Conservation (phyloP, 2,329 filamentous ascomycete genomes). For the Pseudocercospora fijiensis region DNA sequence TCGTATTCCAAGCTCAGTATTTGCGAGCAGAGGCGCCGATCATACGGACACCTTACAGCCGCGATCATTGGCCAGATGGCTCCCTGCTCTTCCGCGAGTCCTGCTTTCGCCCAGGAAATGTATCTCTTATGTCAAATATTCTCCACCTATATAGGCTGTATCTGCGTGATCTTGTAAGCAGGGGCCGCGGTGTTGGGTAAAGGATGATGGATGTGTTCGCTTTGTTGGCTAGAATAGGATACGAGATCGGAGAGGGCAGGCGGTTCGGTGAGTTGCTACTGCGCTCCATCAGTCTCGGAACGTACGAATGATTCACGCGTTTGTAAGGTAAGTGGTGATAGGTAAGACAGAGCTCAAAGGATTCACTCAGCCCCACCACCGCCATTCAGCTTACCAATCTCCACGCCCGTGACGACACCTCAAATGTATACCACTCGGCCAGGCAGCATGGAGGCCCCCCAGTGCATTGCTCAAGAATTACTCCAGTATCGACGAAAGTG, state of each 20-base stretch:
- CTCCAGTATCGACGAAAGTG: background rate
- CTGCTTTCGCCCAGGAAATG: too few species aligned
- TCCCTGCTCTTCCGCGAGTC: background rate
- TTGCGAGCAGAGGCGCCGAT: too few species aligned
- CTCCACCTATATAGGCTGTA: too few species aligned
- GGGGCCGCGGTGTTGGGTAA: background rate
- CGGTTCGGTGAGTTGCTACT: background rate
- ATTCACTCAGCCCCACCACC: background rate
- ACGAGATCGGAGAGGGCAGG: background rate
- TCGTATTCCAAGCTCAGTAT: too few species aligned
- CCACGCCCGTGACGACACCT: background rate
- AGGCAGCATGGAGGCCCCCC: background rate
- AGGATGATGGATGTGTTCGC: background rate
- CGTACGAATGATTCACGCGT: background rate
- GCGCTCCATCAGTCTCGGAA: background rate
- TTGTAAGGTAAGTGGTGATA: background rate
- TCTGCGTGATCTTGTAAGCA: too few species aligned
- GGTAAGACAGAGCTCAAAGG: background rate
- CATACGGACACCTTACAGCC: too few species aligned
- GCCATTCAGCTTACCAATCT: background rate
- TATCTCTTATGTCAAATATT: too few species aligned
- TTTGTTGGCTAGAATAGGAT: too few species aligned
- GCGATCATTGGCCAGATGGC: too few species aligned
- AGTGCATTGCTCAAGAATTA: background rate
- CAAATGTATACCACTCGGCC: background rate